Conservation (phyloP, 805 yeast species). For the Suhomyces sp. region DNA sequence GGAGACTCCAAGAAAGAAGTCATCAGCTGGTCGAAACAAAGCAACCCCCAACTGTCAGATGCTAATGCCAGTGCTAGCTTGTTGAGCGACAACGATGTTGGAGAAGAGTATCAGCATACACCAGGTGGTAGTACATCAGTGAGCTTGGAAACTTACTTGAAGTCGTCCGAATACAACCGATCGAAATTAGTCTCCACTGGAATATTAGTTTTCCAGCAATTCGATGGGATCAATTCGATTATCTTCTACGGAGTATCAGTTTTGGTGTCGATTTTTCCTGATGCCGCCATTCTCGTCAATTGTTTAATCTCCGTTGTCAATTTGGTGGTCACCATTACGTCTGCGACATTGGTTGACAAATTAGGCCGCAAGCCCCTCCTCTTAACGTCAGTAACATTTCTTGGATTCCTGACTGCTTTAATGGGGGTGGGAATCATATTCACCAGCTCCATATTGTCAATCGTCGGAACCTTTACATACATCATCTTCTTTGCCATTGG, state of each 20-base stretch:
- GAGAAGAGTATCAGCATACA: background rate
- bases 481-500: constrained; percentile 89
- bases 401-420: constrained; percentile 63
- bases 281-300: constrained; percentile 67
- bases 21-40: constrained; percentile 28
- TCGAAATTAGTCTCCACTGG: constrained; percentile 67
- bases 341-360: constrained; percentile 74
- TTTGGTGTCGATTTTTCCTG: constrained; percentile 67
- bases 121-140: constrained; percentile 13
- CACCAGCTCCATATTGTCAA: constrained; percentile 48
- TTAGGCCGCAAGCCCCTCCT: constrained; percentile 75
- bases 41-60: constrained; percentile 6
- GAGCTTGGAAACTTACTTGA: constrained; percentile 44
- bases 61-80: constrained; percentile 8
- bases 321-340: constrained; percentile 65
- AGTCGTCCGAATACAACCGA: constrained; percentile 48
- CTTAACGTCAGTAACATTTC: constrained; percentile 58
- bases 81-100: constrained; percentile 12
- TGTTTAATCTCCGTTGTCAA: constrained; percentile 74
- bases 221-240: constrained; percentile 89
- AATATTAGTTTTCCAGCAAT: constrained; percentile 80
- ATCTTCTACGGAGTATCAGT: constrained; percentile 91
- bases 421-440: constrained; percentile 65
- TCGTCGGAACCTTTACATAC: constrained; percentile 64
- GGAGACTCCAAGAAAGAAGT: constrained; percentile 34